phyloP scores from a whole-genome alignment of 106 monocot genomes.

The Hemerocallis citrina region DNA sequence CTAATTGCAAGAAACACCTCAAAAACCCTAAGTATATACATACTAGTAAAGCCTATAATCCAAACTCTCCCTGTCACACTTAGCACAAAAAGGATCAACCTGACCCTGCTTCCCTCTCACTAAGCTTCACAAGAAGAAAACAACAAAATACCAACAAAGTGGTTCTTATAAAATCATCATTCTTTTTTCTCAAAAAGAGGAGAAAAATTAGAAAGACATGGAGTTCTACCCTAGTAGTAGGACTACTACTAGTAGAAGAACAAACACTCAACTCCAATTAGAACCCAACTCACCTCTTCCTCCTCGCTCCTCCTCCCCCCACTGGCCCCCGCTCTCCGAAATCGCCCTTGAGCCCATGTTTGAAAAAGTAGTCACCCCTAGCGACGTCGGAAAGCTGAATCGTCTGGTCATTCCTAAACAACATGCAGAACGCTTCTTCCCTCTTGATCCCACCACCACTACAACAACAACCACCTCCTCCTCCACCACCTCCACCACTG shows the following conservation, averaged over 20 bases:
- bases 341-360: conserved; percentile 31
- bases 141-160: background rate
- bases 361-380: conserved; percentile 49
- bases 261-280: background rate
- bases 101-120: no score
- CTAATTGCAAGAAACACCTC: background rate
- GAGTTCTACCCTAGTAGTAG: no score
- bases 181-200: background rate
- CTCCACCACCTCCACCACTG: conserved; percentile 4
- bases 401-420: conserved; percentile 51
- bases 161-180: background rate
- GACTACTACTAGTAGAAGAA: background rate
- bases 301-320: background rate
- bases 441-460: conserved; percentile 13
- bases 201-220: background rate
- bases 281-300: background rate
- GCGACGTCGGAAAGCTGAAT: conserved; percentile 55
- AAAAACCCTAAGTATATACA: background rate
- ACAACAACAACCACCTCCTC: background rate
- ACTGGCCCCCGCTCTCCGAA: background rate
- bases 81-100: no score
- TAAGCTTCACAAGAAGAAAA: no score
- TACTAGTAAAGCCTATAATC: background rate
- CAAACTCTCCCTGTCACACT: no score
- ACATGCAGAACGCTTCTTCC: conserved; percentile 50